phyloP scores from a whole-genome alignment of 768 basidiomycete genomes.

The Cystoderma amianthinum region DNA sequence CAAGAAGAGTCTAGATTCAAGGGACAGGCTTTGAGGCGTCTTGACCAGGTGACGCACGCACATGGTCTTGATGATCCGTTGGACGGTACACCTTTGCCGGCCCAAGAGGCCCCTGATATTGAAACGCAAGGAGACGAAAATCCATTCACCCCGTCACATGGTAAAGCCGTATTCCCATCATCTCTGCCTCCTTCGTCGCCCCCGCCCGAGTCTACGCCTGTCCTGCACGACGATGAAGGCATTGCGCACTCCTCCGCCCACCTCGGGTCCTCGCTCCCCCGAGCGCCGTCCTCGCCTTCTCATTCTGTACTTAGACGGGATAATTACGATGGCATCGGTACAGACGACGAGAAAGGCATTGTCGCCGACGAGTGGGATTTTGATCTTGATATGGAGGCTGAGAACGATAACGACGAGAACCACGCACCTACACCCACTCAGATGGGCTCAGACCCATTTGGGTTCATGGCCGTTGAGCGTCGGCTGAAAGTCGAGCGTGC shows the following conservation, averaged over 20 bases:
- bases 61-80: not conserved
- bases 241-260: not conserved
- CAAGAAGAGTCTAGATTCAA: not conserved
- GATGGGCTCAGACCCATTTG: constrained; percentile 45
- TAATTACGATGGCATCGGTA: not conserved
- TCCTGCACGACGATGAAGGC: not conserved
- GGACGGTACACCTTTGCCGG: not conserved
- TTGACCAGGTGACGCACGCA: not conserved
- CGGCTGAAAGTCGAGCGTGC: constrained; percentile 30
- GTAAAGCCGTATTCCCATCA: constrained; percentile 10
- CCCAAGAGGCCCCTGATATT: no score
- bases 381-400: not conserved
- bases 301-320: not conserved
- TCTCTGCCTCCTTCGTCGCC: constrained; percentile 28
- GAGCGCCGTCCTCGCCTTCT: constrained; percentile 7
- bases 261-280: not conserved
- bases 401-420: constrained; percentile 2
- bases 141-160: not conserved
- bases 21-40: not conserved
- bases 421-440: constrained; percentile 6
- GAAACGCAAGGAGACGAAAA: no score
- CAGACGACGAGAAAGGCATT: not conserved
- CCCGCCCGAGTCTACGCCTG: constrained; percentile 11
- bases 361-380: not conserved
- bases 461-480: constrained; percentile 47